phyloP scores from a whole-genome alignment of 2,329 filamentous ascomycete genomes.

The Fusarium hostae region DNA sequence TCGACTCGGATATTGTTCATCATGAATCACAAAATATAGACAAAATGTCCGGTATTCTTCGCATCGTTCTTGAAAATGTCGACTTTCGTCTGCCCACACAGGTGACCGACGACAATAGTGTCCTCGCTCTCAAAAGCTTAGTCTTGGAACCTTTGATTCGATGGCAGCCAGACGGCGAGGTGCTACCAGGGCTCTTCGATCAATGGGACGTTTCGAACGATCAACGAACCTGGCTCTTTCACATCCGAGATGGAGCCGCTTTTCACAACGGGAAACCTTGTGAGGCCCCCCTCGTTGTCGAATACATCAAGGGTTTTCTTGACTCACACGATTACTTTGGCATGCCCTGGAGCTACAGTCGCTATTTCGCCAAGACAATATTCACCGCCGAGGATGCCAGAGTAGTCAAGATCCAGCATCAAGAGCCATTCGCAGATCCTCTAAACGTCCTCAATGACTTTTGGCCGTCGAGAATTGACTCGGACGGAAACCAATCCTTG shows the following conservation, averaged over 20 bases:
- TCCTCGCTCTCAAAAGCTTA: neutral
- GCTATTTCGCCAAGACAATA: neutral
- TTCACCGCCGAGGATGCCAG: neutral
- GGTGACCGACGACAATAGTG: neutral
- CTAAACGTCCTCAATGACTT: neutral
- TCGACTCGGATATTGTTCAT: no score
- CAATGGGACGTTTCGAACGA: neutral
- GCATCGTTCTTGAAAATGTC: neutral
- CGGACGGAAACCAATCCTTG: neutral
- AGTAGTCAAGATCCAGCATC: neutral
- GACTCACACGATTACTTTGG: neutral
- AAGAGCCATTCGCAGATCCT: neutral
- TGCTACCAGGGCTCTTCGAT: neutral
- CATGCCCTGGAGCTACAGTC: neutral
- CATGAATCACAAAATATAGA: neutral
- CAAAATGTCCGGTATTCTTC: neutral
- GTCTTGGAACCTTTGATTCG: neutral
- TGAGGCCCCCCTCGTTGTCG: neutral
- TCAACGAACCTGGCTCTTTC: neutral
- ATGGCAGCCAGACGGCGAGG: neutral
- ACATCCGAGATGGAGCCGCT: neutral
- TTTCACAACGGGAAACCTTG: neutral
- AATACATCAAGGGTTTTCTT: neutral
- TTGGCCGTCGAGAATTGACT: neutral
- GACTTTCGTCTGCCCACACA: neutral